Evolutionary conservation across 192 early-diverging fungal species (phyloP), one percentile per base, ranked within the genome.

Genomic region (Coemansia sp.): DNA sequence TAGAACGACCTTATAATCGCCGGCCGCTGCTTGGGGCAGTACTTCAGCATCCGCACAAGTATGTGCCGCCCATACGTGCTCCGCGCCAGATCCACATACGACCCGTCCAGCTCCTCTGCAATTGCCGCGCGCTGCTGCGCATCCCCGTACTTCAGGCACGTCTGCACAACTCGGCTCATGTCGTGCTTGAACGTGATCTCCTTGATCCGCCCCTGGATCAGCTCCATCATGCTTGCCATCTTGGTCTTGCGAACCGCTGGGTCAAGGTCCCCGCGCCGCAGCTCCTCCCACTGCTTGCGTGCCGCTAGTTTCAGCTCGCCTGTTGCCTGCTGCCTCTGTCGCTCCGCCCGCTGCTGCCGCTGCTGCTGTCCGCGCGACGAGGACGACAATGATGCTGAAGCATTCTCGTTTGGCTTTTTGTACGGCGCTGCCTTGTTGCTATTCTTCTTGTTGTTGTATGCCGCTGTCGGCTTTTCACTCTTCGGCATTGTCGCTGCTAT

Each of bases 161-260:
- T 89, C 72, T 98, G 95, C 58, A 98, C 84, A 10, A 97, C 85
- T 59, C 96, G 88, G 55, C 90, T 92, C 73, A 92, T 91, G 69
- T 98, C 96, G 86, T 95, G 94, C 82, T 96, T 94, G 78, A 95
- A 92, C 67, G 92, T 90, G 37, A 97, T 72, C 74, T 95, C 93
- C 60, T 87, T 84, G 50, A 93, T 88, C 62, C 87, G 87, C 60
- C 95, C 95, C 17, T 73, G 73, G 50, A 96, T 83, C 38, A 93
- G 54, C 9, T 56, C 83, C 94, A 98, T 93, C 74, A 98, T 88
- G 44, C 88, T 71, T 15, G 76, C 78, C 91, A 97, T 92, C 29
- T 88, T 74, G 31, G 57, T 38, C 29, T 73, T 64, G 30, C 92
- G 83, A 64, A 88, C 86, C 31, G 82, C 83, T 19, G 72, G 73